Evolutionary conservation across 2,329 filamentous ascomycete genomes (phyloP).

Genomic region (Nemania serpens): DNA sequence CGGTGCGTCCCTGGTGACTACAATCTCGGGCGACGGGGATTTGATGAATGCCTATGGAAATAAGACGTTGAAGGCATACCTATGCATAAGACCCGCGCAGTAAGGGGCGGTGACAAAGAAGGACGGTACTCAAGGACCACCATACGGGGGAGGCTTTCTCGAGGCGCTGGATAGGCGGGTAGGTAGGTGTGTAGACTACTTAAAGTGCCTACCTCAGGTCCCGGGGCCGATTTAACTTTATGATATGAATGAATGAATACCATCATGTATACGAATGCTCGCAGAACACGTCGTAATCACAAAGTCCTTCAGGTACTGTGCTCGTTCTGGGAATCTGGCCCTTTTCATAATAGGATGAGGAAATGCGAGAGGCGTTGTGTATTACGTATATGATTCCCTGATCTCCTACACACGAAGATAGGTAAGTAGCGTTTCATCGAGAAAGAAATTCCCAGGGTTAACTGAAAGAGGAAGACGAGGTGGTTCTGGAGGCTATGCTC

Average conservation of each 20-base stretch:
- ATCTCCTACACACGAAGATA: too few relatives aligned
- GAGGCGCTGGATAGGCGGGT: neutral
- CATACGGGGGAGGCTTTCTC: neutral
- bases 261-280: neutral
- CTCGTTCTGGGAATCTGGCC: neutral
- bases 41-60: too few relatives aligned
- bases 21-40: too few relatives aligned
- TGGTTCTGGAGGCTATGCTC: too few relatives aligned
- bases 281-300: neutral
- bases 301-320: neutral
- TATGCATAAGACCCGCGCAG: neutral
- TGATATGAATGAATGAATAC: conserved; percentile 3
- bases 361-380: neutral
- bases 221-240: conserved; percentile 1
- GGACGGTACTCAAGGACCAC: neutral
- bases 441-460: too few relatives aligned
- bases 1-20: neutral
- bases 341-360: neutral
- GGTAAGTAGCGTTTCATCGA: too few relatives aligned
- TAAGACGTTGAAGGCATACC: neutral
- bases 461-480: too few relatives aligned
- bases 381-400: too few relatives aligned
- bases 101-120: neutral
- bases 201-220: neutral
- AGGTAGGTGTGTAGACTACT: neutral